phyloP scores from a whole-genome alignment of 2,329 filamentous ascomycete genomes.

The Exserohilum turcica region DNA sequence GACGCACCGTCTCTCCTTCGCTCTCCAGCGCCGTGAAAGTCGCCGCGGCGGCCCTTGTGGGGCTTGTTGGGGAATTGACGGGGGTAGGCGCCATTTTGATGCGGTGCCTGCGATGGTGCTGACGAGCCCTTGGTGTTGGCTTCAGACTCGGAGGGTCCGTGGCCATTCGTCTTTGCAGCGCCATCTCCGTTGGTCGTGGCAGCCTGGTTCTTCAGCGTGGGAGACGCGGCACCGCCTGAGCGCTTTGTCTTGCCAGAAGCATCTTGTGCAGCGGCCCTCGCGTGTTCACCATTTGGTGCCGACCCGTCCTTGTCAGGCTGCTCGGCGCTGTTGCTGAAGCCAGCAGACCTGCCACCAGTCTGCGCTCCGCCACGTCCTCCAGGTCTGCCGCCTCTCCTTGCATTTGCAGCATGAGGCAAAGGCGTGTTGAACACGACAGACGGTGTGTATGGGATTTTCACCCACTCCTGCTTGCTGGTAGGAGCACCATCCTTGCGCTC shows the following conservation, averaged over 20 bases:
- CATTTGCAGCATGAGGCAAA: slow-evolving; percentile 58
- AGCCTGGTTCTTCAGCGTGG: slow-evolving; percentile 35
- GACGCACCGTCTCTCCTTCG: slow-evolving; percentile 41
- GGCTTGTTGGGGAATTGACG: slow-evolving; percentile 40
- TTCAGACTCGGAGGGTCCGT: slow-evolving; percentile 31
- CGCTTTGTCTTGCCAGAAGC: slow-evolving; percentile 45
- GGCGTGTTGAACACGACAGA: slow-evolving; percentile 87
- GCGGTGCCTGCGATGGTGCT: slow-evolving; percentile 22
- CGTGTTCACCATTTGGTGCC: slow-evolving; percentile 38
- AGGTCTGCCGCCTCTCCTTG: slow-evolving; percentile 50
- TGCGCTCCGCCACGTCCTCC: slow-evolving; percentile 62
- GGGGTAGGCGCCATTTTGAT: slow-evolving; percentile 34
- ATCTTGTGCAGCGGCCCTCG: slow-evolving; percentile 37
- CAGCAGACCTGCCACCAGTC: slow-evolving; percentile 56
- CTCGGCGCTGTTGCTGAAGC: slow-evolving; percentile 48
- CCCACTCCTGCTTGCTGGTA: slow-evolving; percentile 79
- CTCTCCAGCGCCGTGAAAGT: slow-evolving; percentile 35
- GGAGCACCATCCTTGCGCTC: slow-evolving; percentile 61
- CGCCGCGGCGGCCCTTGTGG: slow-evolving; percentile 40
- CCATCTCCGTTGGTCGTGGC: slow-evolving; percentile 32
- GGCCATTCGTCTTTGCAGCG: slow-evolving; percentile 22
- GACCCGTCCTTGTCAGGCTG: slow-evolving; percentile 46
- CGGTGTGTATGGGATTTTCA: slow-evolving; percentile 79
- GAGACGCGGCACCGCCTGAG: slow-evolving; percentile 40
- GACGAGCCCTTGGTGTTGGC: slow-evolving; percentile 26